Evolutionary conservation across 345 rosid species (phyloP), one percentile per base, ranked within the genome.

Genomic region (Citrus trifoliata): DNA sequence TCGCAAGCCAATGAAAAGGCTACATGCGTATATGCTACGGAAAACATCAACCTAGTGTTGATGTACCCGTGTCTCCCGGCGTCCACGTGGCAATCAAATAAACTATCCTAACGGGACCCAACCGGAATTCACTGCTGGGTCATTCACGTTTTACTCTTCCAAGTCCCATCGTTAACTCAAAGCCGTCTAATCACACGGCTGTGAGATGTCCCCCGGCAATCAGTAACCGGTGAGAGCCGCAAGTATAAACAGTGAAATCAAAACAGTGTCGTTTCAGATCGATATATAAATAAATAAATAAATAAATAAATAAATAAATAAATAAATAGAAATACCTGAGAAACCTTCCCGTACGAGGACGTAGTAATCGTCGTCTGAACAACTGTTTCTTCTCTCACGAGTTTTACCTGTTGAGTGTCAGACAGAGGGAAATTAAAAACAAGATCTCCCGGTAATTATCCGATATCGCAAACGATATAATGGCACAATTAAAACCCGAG

Each of bases 321-420:
- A 42, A 42, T 42, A 42, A 12, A 63, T 69, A 55, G 1, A 25
- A 55, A 77, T 83, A 95, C 98, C 98, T 80, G 95, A 85, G 77
- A 89, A 82, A 67, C 83, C 85, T 53, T 88, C 89, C 21, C 90
- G 95, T 62, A 86, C 87, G 73, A 86, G 13, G 68, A 80, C 88
- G 73, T 75, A 85, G 60, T 75, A 83, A 69, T 88, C 92, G 37
- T 83, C 85, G 66, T 92, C 96, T 22, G 97, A 90, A 74, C 95
- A 88, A 74, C 94, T 93, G 84, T 87, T 93, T 67, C 97, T 89
- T 84, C 91, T 86, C 75, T 85, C 88, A 22, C 56, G 5, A 46
- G 73, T 74, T 61, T 72, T 79, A 10, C 58, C 93, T 87, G 56
- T 53, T 40, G 18, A 10, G 14, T 42, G 10, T 42, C 46, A 10